These are phyloP conservation scores for Barnettozyma vustinii DNA, from an alignment of 805 yeast genomes.

Conservation along the genomic window DNA sequence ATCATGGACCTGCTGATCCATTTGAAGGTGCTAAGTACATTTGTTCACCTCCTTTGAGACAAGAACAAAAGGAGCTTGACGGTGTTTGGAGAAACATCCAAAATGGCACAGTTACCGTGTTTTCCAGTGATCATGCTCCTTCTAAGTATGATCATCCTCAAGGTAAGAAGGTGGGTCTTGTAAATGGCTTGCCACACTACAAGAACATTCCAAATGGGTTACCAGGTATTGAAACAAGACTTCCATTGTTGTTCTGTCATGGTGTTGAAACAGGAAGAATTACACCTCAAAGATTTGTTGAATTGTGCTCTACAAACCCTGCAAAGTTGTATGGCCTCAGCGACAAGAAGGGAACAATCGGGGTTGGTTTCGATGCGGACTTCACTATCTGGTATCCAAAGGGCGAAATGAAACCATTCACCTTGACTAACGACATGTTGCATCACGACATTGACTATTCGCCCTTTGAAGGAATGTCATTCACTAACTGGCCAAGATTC, in stretches of 20 bases:
- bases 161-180: slow-evolving; percentile 39
- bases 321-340: slow-evolving; percentile 41
- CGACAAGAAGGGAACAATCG: slow-evolving; percentile 36
- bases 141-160: slow-evolving; percentile 34
- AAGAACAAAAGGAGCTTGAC: slow-evolving; percentile 32
- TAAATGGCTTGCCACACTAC: slow-evolving; percentile 36
- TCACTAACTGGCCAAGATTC: slow-evolving; percentile 43
- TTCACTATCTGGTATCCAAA: slow-evolving; percentile 43
- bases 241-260: slow-evolving; percentile 38
- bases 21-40: slow-evolving; percentile 46
- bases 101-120: slow-evolving; percentile 43
- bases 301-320: slow-evolving; percentile 40
- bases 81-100: slow-evolving; percentile 41
- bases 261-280: slow-evolving; percentile 40
- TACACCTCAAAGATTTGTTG: slow-evolving; percentile 38
- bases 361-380: slow-evolving; percentile 45
- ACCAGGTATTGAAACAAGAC: slow-evolving; percentile 44
- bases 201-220: slow-evolving; percentile 43
- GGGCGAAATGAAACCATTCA: slow-evolving; percentile 25
- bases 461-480: slow-evolving; percentile 34
- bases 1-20: slow-evolving; percentile 23
- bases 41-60: slow-evolving; percentile 47
- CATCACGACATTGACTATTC: slow-evolving; percentile 36
- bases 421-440: slow-evolving; percentile 26
- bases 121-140: slow-evolving; percentile 44